Percentiles rank a stretch among this genome's conserved stretches.
These are phyloP conservation scores for Juglanconis oblonga DNA, from an alignment of 2,329 filamentous ascomycete species.

Conservation along the genomic window DNA sequence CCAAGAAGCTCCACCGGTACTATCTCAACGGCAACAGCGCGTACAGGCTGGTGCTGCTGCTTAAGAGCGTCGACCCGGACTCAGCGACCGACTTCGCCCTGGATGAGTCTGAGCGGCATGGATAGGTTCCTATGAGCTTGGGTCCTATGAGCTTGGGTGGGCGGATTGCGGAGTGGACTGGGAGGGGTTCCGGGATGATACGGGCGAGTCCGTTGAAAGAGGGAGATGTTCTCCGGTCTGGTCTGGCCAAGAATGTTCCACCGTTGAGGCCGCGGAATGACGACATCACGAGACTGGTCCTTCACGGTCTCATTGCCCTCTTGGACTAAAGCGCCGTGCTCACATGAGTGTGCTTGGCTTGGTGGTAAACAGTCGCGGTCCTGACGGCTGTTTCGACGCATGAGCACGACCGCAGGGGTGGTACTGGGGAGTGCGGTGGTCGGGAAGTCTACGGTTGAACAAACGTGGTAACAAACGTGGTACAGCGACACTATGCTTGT, in stretches of 20 bases:
- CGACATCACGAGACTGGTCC: too few relatives aligned
- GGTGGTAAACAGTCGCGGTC: neutral
- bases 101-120: conserved; percentile 26
- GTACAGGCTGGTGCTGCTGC: conserved; percentile 79
- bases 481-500: neutral
- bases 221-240: too few relatives aligned
- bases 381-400: neutral
- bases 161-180: too few relatives aligned
- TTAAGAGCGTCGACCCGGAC: conserved; percentile 55
- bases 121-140: neutral
- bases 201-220: too few relatives aligned
- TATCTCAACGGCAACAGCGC: conserved; percentile 96
- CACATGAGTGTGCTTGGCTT: neutral
- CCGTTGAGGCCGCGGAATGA: too few relatives aligned
- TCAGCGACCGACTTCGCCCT: conserved; percentile 32
- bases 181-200: too few relatives aligned
- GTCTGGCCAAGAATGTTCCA: too few relatives aligned
- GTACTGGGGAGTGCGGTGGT: neutral
- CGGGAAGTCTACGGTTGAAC: neutral
- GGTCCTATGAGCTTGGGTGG: too few relatives aligned
- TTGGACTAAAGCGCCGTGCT: neutral
- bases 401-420: neutral
- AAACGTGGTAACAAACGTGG: neutral
- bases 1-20: conserved; percentile 90
- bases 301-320: neutral